A percentile compares a stretch with the other conserved stretches of the same genome.
These are phyloP conservation scores for Cylindrodendrum hubeiense DNA, from an alignment of 2,329 filamentous ascomycete species.

Conservation along the genomic window DNA sequence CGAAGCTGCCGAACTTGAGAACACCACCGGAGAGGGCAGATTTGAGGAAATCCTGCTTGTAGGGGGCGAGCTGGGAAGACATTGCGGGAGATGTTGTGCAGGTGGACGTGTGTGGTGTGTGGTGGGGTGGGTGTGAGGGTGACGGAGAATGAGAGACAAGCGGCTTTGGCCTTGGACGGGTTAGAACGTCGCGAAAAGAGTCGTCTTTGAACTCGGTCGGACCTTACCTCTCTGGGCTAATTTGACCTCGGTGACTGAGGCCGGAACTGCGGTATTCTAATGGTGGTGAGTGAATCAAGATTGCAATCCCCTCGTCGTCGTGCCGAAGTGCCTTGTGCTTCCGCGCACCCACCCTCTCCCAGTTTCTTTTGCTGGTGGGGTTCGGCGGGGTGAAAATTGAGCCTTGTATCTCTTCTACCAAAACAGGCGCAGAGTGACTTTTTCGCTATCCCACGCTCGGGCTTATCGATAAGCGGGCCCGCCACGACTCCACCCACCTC, in stretches of 20 bases:
- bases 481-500: constrained; percentile 40
- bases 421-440: constrained; percentile 29
- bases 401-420: constrained; percentile 4
- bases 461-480: constrained; percentile 44
- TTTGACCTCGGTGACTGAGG: not conserved
- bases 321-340: not conserved
- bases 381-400: constrained; percentile 32
- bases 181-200: not conserved
- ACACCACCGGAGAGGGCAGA: constrained; percentile 76
- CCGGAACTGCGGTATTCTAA: not conserved
- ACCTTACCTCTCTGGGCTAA: not conserved
- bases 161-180: not conserved
- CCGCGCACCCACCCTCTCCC: not conserved
- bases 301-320: not conserved
- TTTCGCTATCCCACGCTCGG: not conserved
- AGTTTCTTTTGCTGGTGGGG: not conserved
- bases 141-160: not conserved
- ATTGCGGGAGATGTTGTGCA: constrained; percentile 39
- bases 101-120: not conserved
- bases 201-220: too few species aligned
- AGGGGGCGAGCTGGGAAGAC: constrained; percentile 64
- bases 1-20: constrained; percentile 86
- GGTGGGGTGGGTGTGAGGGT: not conserved
- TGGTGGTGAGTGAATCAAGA: constrained; percentile 3
- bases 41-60: constrained; percentile 80